phyloP scores from a whole-genome alignment of 164 flowering plant species.

The Umbilicus rupestris region DNA sequence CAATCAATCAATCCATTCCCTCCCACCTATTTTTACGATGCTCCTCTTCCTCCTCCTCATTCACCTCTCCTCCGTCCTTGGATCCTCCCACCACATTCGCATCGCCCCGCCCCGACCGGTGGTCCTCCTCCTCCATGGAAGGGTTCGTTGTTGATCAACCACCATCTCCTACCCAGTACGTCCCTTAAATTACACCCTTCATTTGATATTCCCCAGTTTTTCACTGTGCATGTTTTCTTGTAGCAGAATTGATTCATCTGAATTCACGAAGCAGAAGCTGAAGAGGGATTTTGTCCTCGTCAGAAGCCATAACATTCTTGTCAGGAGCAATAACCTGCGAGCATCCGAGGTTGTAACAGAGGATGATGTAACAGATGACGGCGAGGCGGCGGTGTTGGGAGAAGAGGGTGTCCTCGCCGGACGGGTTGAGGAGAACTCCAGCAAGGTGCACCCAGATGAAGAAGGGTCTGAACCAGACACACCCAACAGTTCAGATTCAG shows the following conservation, averaged over 20 bases:
- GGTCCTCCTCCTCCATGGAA: background rate
- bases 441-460: too few species aligned
- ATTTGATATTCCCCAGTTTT: too few species aligned
- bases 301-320: constrained; percentile 6
- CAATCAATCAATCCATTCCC: background rate
- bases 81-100: too few species aligned
- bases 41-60: background rate
- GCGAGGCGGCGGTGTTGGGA: too few species aligned
- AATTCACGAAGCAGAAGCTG: background rate
- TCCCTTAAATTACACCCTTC: background rate
- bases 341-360: background rate
- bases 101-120: too few species aligned
- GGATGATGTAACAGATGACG: too few species aligned
- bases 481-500: background rate
- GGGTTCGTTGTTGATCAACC: background rate
- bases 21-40: background rate
- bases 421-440: background rate
- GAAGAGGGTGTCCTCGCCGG: too few species aligned
- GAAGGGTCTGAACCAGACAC: background rate
- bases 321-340: constrained; percentile 1
- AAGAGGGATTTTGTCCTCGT: constrained; percentile 3
- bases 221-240: background rate
- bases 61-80: background rate
- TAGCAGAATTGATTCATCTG: background rate
- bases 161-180: background rate